These are phyloP conservation scores for Venturia pyrina DNA, from an alignment of 2,329 filamentous ascomycete species.

Conservation along the genomic window DNA sequence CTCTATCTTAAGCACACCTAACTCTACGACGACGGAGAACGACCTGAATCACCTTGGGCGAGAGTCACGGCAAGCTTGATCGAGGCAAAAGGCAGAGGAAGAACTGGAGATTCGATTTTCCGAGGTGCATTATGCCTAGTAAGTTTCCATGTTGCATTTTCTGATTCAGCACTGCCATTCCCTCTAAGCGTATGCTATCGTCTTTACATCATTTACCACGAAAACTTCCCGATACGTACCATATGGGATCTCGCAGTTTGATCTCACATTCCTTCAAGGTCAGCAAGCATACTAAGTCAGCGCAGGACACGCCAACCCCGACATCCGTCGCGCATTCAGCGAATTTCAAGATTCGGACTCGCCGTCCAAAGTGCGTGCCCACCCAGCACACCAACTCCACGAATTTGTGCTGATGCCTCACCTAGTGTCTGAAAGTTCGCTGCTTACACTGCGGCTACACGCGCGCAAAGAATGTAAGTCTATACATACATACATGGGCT, in stretches of 20 bases:
- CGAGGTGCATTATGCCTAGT: background rate
- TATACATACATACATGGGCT: background rate
- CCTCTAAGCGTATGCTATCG: background rate
- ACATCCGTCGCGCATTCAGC: slow-evolving; percentile 29
- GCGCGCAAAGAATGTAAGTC: slow-evolving; percentile 34
- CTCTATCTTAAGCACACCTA: background rate
- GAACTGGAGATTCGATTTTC: background rate
- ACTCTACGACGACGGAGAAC: background rate
- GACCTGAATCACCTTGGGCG: background rate
- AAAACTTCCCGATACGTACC: background rate
- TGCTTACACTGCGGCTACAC: slow-evolving; percentile 40
- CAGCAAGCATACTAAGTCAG: background rate
- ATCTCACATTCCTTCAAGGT: background rate
- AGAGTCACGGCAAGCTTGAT: background rate
- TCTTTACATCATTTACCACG: background rate
- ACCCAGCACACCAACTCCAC: no score
- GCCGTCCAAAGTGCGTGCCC: slow-evolving; percentile 25
- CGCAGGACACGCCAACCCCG: slow-evolving; percentile 27
- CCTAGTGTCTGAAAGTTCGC: slow-evolving; percentile 37
- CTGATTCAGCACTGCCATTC: background rate
- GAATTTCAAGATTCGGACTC: slow-evolving; percentile 33
- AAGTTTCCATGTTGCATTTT: background rate
- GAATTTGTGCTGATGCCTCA: background rate
- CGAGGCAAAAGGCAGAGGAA: background rate
- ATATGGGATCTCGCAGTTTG: background rate